Evolutionary conservation across 1,284 basidiomycete genomes (phyloP), one percentile per base, ranked within the genome.

Genomic region (Irpex lacteus): DNA sequence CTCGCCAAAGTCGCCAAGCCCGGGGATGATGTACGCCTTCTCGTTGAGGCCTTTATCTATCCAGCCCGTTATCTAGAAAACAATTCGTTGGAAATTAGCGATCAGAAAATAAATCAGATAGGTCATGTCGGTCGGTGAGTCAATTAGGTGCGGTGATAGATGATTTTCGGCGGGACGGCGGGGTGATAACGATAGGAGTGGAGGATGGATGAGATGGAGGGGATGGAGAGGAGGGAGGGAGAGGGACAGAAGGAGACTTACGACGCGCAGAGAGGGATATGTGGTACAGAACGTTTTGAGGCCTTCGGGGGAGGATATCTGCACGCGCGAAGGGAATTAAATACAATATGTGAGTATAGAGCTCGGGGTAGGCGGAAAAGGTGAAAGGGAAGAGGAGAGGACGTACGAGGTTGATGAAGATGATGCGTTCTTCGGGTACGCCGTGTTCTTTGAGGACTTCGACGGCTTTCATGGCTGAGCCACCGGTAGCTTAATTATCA

Each of bases 391-490:
- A 9, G 13, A 18, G 26, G 32, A n/a, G 44, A n/a, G 55, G 8
- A 73, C 81, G 64, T 69, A 97, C 95, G 74, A 99, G 79, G 77
- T 99, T 98, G 69, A 99, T 87, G 79, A 99, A 99, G 70, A 99
- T 91, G 71, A 99, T 98, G 63, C 94, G 86, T 66, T 95, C 90
- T 76, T 91, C 90, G 11, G 86, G 86, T 36, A 99, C 97, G 47
- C 93, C 94, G 72, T 96, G 90, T 62, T 95, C 91, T 75, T 92
- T 87, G 19, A 99, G 82, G 6, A 98, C 94, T 75, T 98, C 95
- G 60, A 98, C 94, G 0, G 97, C 97, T 77, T 98, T 98, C 78
- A 98, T 96, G 2, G 96, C 98, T 15, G 96, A 98, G 53, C 98
- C 97, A 38, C 97, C 97, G 0, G 97, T 99, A 0, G 97, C 96